A percentile compares a stretch with the other conserved stretches of the same genome.
Conservation (phyloP, 164 flowering plant species). For the Magnolia changhungtana region DNA sequence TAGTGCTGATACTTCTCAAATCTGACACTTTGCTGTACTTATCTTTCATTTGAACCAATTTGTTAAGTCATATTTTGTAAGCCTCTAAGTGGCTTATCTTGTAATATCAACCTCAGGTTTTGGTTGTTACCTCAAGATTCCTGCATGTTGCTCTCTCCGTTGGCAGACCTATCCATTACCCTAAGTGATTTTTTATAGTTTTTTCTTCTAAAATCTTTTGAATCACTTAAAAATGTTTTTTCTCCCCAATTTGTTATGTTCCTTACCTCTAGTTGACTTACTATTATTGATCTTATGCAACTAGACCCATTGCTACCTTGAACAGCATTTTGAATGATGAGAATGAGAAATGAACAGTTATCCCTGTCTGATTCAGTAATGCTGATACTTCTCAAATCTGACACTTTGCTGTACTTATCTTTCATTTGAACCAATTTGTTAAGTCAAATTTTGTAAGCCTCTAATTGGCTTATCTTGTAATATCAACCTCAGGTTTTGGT, state of each 20-base stretch:
- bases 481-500: not conserved
- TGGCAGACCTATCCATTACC: too few relatives aligned
- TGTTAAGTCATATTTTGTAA: not conserved
- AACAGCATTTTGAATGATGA: conserved; percentile 4
- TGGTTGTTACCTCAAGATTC: not conserved
- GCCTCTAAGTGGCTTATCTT: not conserved
- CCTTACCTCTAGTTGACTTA: not conserved
- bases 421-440: not conserved
- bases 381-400: conserved; percentile 5
- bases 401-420: not conserved
- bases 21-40: conserved; percentile 1
- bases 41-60: not conserved
- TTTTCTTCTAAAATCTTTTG: not conserved
- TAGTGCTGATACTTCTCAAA: not conserved
- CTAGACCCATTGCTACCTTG: not conserved
- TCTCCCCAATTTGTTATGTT: not conserved
- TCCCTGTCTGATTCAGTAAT: conserved; percentile 5
- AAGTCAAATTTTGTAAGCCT: not conserved
- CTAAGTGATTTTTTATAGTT: too few relatives aligned
- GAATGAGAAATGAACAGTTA: conserved; percentile 4
- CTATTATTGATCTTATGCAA: not conserved
- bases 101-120: not conserved
- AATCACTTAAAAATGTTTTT: not conserved
- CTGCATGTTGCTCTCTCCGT: too few relatives aligned
- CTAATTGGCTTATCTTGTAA: not conserved